A percentile compares a stretch with the other conserved stretches of the same genome.
Evolutionary conservation across 306 rosid genomes (phyloP).

Genomic region (Prinsepia uniflora): DNA sequence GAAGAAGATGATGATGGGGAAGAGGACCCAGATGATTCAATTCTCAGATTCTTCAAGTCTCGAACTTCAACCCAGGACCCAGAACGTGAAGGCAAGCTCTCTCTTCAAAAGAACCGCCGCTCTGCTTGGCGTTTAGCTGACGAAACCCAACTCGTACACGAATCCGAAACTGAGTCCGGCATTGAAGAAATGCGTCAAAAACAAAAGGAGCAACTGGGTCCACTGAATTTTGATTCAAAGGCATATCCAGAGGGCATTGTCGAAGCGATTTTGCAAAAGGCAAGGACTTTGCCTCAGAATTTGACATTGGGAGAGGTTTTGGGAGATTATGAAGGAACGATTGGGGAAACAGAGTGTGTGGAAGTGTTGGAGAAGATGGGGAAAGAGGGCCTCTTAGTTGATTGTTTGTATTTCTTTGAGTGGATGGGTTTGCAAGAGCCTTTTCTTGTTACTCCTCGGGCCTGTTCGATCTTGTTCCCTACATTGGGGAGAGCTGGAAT

Average conservation of each 20-base stretch:
- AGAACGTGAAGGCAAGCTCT: constrained; percentile 36
- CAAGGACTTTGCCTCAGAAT: constrained; percentile 55
- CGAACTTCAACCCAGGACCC: constrained; percentile 52
- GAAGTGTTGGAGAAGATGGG: constrained; percentile 58
- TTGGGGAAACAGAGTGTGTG: constrained; percentile 46
- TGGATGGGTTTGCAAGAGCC: constrained; percentile 90
- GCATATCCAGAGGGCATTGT: constrained; percentile 39
- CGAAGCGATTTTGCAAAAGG: constrained; percentile 56
- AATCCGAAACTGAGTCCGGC: constrained; percentile 26
- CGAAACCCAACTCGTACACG: constrained; percentile 25
- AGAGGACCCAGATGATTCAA: constrained; percentile 47
- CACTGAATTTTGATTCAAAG: constrained; percentile 8
- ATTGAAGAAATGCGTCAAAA: constrained; percentile 3
- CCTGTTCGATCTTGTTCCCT: constrained; percentile 66
- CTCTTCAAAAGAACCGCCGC: constrained; percentile 50
- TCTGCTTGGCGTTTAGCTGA: constrained; percentile 58
- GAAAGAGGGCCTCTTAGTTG: constrained; percentile 38
- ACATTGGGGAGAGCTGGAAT: constrained; percentile 69
- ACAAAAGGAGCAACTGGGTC: constrained; percentile 22
- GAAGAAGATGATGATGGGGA: constrained; percentile 21
- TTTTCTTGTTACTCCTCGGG: constrained; percentile 52
- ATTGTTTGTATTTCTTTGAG: constrained; percentile 76
- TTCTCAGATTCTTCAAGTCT: constrained; percentile 55
- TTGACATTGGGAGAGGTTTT: constrained; percentile 62
- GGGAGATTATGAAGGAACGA: constrained; percentile 50